Base-by-base conservation (phyloP, 1,284 basidiomycete genomes). In the Sporisorium exsertum region DNA sequence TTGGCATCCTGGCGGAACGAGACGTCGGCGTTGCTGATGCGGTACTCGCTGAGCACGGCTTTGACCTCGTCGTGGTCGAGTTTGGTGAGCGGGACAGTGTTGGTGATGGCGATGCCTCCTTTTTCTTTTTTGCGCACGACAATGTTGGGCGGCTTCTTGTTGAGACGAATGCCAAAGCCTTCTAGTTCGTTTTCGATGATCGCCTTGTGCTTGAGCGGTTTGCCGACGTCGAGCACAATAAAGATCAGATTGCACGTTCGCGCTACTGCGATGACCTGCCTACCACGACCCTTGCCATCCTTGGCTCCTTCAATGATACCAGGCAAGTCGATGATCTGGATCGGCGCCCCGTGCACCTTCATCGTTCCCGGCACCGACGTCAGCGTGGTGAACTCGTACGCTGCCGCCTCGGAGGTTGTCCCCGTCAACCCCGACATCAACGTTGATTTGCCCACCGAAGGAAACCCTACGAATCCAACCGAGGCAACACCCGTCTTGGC, bases 231-330 rank as follows among this genome's bases (percentile, higher is more conserved):
- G 45, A 99, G 90, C 32, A 99, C 93, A 85, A 99, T 98, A 87
- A 98, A 99, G 78, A 99, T 98, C 53, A 99, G 91, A 86, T 99
- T 95, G 86, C 97, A 99, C 51, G 97, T 98, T 73, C 96, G 91
- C 22, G 95, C 95, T 74, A 98, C 95, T 72, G 95, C 95, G 85
- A 90, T 90, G 67, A 90, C 96, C 90, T 99, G 97, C 81, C 94
- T 91, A 89, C 97, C 97, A 89, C 97, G 89, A 87, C 97, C 97
- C 87, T 95, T 92, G 74, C 96, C 96, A 84, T 99, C 97, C 85
- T 96, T 96, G 35, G 97, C 97, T 80, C 97, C 97, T 87, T 99
- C 97, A 77, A 99, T 99, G 77, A 99, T 99, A 89, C 96, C 96
- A 72, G 94, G 79, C 68, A 95, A 87, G 82, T 89, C 88, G 37